phyloP scores from a whole-genome alignment of 805 yeast genomes.

The Metschnikowia matae region DNA sequence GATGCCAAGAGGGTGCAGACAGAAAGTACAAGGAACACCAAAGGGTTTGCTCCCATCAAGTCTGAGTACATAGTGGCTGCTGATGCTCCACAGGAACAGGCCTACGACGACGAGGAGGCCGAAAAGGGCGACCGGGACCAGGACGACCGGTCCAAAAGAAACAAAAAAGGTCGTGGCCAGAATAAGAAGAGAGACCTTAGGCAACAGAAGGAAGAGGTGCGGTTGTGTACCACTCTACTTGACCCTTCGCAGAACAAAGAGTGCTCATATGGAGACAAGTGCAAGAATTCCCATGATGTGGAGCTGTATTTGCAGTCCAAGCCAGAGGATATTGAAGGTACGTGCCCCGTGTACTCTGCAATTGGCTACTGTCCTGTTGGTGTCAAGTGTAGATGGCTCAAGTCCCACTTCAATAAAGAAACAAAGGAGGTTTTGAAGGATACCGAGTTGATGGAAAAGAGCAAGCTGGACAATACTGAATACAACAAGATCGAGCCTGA shows the following conservation, averaged over 20 bases:
- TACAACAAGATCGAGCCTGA: slow-evolving; percentile 56
- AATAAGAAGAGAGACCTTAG: slow-evolving; percentile 75
- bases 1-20: slow-evolving; percentile 19
- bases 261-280: slow-evolving; percentile 66
- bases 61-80: slow-evolving; percentile 55
- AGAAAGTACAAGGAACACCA: slow-evolving; percentile 16
- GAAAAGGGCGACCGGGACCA: slow-evolving; percentile 40
- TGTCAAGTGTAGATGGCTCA: slow-evolving; percentile 85
- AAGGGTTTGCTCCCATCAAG: slow-evolving; percentile 76
- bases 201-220: slow-evolving; percentile 60
- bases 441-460: slow-evolving; percentile 32
- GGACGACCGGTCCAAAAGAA: slow-evolving; percentile 27
- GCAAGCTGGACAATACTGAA: slow-evolving; percentile 45
- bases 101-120: slow-evolving; percentile 42
- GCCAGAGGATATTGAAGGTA: slow-evolving; percentile 66
- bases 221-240: slow-evolving; percentile 60
- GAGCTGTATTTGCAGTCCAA: slow-evolving; percentile 60
- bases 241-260: slow-evolving; percentile 47
- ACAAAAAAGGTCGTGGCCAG: slow-evolving; percentile 66
- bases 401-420: slow-evolving; percentile 58
- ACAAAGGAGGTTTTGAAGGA: slow-evolving; percentile 44
- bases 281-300: slow-evolving; percentile 77
- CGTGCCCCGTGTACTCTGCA: slow-evolving; percentile 78
- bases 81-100: slow-evolving; percentile 38
- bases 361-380: slow-evolving; percentile 93